A percentile compares a stretch with the other conserved stretches of the same genome.
Conservation (phyloP, 352 stramenopile species). For the Phytophthora uliginosa region DNA sequence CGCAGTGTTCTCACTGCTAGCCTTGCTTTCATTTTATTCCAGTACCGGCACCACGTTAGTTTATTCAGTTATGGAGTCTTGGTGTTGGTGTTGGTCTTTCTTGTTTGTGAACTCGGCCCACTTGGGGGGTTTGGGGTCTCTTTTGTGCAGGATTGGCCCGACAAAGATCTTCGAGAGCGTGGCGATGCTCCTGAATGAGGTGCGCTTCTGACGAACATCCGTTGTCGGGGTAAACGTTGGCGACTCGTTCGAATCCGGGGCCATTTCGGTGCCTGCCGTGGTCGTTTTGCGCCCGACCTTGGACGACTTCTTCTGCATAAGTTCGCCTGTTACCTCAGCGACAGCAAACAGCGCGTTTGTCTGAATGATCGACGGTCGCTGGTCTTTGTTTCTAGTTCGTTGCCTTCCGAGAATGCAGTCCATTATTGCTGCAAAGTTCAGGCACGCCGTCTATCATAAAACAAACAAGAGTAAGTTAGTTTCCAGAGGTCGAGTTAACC, state of each 20-base stretch:
- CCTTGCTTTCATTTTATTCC: slow-evolving; percentile 12
- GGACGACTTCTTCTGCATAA: slow-evolving; percentile 1
- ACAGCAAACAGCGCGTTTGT: slow-evolving; percentile 26
- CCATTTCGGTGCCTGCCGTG: neutral
- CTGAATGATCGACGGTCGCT: slow-evolving; percentile 4
- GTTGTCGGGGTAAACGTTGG: neutral
- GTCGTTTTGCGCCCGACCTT: slow-evolving; percentile 9
- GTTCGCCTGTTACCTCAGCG: slow-evolving; percentile 13
- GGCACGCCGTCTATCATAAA: slow-evolving; percentile 21
- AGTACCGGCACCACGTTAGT: neutral
- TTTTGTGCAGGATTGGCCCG: slow-evolving; percentile 11
- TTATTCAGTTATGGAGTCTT: neutral
- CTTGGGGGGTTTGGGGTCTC: neutral
- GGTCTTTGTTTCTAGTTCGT: neutral
- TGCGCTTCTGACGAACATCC: slow-evolving; percentile 2
- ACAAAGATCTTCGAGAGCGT: slow-evolving; percentile 32
- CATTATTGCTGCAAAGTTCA: slow-evolving; percentile 31
- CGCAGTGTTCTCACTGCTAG: slow-evolving; percentile 5
- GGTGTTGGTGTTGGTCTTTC: slow-evolving; percentile 1
- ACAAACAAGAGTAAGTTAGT: slow-evolving; percentile 1
- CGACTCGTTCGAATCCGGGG: neutral
- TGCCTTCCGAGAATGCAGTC: slow-evolving; percentile 18
- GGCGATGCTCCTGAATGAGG: slow-evolving; percentile 19
- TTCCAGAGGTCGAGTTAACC: neutral
- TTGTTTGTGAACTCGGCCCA: slow-evolving; percentile 25